A percentile compares a stretch with the other conserved stretches of the same genome.
These are phyloP conservation scores for Aspergillus hancockii DNA, from an alignment of 495 filamentous ascomycete genomes.

Conservation along the genomic window DNA sequence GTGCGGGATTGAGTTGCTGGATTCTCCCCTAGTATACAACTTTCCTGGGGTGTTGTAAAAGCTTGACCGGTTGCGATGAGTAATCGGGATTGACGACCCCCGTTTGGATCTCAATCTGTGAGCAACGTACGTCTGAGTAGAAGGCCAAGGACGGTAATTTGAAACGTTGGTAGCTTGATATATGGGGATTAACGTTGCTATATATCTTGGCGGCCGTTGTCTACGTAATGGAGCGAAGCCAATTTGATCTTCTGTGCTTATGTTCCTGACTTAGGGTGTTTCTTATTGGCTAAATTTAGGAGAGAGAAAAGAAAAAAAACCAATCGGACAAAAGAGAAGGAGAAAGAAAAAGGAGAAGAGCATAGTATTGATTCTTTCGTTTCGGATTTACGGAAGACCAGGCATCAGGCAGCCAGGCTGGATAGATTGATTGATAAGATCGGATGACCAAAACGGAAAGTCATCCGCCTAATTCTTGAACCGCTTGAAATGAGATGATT, in stretches of 20 bases:
- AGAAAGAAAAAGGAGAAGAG: too few species aligned
- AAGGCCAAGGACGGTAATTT: neutral
- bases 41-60: too few species aligned
- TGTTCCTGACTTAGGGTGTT: neutral
- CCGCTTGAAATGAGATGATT: neutral
- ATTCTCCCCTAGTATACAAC: too few species aligned
- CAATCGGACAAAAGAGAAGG: neutral
- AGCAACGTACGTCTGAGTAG: neutral
- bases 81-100: neutral
- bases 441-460: neutral
- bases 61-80: neutral
- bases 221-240: neutral
- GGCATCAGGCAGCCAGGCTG: neutral
- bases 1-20: too few species aligned
- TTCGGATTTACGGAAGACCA: neutral
- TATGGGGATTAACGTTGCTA: neutral
- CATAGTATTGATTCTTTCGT: too few species aligned
- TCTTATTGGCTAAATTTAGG: neutral
- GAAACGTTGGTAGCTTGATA: neutral
- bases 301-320: too few species aligned
- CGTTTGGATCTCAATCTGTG: neutral
- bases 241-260: neutral
- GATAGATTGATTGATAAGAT: constrained; percentile 1
- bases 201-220: neutral
- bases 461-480: neutral